These are phyloP conservation scores for Hypsizygus marmoreus DNA, from an alignment of 768 basidiomycete species.

Conservation along the genomic window DNA sequence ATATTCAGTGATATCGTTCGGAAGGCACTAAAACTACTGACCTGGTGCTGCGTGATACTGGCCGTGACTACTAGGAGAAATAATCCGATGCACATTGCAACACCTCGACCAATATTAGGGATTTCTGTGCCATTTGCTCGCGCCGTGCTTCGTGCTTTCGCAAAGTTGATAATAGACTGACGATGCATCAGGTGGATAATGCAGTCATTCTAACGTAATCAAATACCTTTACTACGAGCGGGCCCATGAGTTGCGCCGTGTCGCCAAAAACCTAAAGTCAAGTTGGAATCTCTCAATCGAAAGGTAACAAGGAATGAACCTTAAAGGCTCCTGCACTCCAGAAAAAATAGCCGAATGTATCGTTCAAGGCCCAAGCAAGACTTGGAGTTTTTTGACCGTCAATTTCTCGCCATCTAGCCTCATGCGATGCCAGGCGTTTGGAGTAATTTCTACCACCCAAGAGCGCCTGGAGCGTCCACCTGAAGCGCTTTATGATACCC, in stretches of 20 bases:
- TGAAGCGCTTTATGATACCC: slow-evolving; percentile 32
- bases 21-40: slow-evolving; percentile 19
- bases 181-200: background rate
- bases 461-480: slow-evolving; percentile 43
- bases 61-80: slow-evolving; percentile 50
- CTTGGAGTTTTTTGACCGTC: slow-evolving; percentile 51
- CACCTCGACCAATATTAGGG: slow-evolving; percentile 52
- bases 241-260: slow-evolving; percentile 61
- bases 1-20: background rate
- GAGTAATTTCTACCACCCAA: slow-evolving; percentile 23
- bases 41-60: slow-evolving; percentile 66
- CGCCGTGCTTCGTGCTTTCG: slow-evolving; percentile 47
- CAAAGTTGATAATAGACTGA: slow-evolving; percentile 63
- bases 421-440: slow-evolving; percentile 29
- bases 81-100: slow-evolving; percentile 60
- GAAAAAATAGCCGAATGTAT: slow-evolving; percentile 56
- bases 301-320: slow-evolving; percentile 26
- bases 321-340: slow-evolving; percentile 68
- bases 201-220: background rate
- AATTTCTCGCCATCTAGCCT: slow-evolving; percentile 45
- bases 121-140: slow-evolving; percentile 31
- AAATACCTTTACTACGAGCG: slow-evolving; percentile 57
- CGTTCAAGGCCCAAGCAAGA: slow-evolving; percentile 61
- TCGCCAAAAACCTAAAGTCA: slow-evolving; percentile 56
- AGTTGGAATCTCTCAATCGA: background rate